Percentiles rank a stretch among this genome's conserved stretches.
Conservation (phyloP, 352 stramenopile genomes). For the Detonula confervacea region DNA sequence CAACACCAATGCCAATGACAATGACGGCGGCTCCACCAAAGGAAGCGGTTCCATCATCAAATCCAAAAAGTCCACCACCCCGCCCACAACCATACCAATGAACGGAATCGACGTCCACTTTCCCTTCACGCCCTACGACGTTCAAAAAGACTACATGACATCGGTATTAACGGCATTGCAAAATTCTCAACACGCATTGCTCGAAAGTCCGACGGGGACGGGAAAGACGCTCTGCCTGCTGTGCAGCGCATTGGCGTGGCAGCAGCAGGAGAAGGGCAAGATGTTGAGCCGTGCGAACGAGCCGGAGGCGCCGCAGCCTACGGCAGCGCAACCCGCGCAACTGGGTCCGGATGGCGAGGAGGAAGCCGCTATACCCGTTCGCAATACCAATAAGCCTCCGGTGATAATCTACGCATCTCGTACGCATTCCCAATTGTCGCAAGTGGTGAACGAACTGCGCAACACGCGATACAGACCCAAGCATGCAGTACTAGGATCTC, state of each 20-base stretch:
- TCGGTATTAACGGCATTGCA: slow-evolving; percentile 92
- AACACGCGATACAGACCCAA: slow-evolving; percentile 92
- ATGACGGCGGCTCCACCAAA: not conserved
- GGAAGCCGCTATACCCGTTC: not conserved
- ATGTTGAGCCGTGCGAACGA: slow-evolving; percentile 18
- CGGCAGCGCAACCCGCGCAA: not conserved
- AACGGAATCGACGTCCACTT: slow-evolving; percentile 90
- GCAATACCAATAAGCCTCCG: slow-evolving; percentile 63
- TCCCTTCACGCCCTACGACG: slow-evolving; percentile 96
- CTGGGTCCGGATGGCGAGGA: not conserved
- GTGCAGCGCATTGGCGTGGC: slow-evolving; percentile 94
- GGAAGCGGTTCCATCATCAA: slow-evolving; percentile 35
- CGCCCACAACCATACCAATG: slow-evolving; percentile 72
- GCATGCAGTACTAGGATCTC: slow-evolving; percentile 90
- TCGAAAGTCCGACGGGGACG: slow-evolving; percentile 97
- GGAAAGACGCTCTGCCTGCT: slow-evolving; percentile 98
- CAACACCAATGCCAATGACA: not conserved
- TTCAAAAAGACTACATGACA: slow-evolving; percentile 97
- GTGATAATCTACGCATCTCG: slow-evolving; percentile 98
- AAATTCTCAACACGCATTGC: slow-evolving; percentile 93
- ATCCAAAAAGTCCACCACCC: slow-evolving; percentile 25
- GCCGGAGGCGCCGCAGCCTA: not conserved
- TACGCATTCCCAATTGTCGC: slow-evolving; percentile 97
- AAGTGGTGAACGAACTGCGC: slow-evolving; percentile 96
- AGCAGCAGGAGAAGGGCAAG: slow-evolving; percentile 64